Base-by-base conservation (phyloP, 768 basidiomycete genomes). In the Pulveroboletus sp. region DNA sequence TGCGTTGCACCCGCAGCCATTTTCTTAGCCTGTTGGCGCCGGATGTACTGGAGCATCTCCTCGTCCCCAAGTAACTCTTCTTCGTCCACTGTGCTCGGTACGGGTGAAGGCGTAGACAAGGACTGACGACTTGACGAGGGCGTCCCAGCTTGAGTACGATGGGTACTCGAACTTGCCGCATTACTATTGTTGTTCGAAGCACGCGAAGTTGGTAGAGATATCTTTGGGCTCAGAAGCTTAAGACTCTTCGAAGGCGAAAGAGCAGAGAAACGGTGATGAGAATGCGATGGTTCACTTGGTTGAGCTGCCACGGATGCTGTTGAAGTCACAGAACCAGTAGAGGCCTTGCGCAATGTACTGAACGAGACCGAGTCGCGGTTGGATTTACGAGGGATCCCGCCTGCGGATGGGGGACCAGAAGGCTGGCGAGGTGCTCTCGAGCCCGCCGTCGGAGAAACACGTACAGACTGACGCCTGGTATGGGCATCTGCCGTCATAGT, bases 31-130 rank as follows among this genome's bases (percentile, higher is more conserved):
- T 93, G 87, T 55, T 97, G 90, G 21, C 94, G 80, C 56, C 83
- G 81, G 54, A 97, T 90, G 68, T 95, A 99, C 50, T 88, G 85
- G 61, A 89, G 69, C 97, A 99, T 99, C 72, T 99, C 97, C 52
- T 97, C 94, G 62, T 99, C 97, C 14, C 90, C 97, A 16, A 88
- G 70, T 7, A 87, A 43, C 65, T 94, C 90, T 53, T 94, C 92
- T 50, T 94, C 94, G 50, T 91, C 91, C 3, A 88, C 73, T 3
- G 79, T 73, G 56, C 81, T 84, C 23, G 85, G 85, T 6, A 79
- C 81, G 1, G 94, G 93, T 2, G 94, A 95, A 4, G 91, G 90
- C 2, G 89, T 90, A 5, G 87, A 91, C 20, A 86, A 67, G 19
- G 87, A 87, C 50, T 87, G 83, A 31, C 85, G 78, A 59, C 84